A percentile compares a stretch with the other conserved stretches of the same genome.
phyloP scores from a whole-genome alignment of 192 early-diverging fungal species.

The Backusella macrospora region DNA sequence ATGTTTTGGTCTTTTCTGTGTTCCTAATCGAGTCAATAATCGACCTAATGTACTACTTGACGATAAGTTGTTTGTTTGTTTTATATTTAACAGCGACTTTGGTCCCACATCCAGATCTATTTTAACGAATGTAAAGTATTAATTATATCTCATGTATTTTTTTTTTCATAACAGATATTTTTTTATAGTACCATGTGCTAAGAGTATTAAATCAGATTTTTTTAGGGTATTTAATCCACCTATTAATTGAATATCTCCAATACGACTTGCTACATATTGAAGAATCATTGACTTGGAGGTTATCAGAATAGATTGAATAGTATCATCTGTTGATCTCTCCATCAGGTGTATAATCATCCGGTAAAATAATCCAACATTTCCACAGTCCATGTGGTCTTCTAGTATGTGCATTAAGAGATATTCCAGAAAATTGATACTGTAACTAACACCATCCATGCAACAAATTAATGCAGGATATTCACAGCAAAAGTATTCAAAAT shows the following conservation, averaged over 20 bases:
- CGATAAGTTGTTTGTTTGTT: neutral
- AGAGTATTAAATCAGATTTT: neutral
- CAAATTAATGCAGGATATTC: conserved; percentile 37
- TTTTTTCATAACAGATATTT: neutral
- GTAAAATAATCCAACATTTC: conserved; percentile 30
- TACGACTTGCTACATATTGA: neutral
- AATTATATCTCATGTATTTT: neutral
- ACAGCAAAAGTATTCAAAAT: conserved; percentile 37
- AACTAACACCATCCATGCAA: conserved; percentile 38
- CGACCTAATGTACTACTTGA: neutral
- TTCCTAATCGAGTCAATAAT: neutral
- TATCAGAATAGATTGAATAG: neutral
- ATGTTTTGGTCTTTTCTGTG: neutral
- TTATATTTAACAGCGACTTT: conserved; percentile 1
- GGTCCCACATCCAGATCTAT: conserved; percentile 19
- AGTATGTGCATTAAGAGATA: conserved; percentile 28
- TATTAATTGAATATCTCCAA: neutral
- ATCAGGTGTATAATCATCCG: conserved; percentile 2
- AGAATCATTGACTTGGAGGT: conserved; percentile 13
- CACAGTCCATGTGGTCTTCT: conserved; percentile 32
- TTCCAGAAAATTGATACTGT: conserved; percentile 33
- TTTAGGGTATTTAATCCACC: neutral
- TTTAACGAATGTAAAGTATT: neutral
- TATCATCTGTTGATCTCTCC: conserved; percentile 4
- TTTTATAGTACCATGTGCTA: conserved; percentile 6